Evolutionary conservation across 129 eudicot species (phyloP), one percentile per base, ranked within the genome.

Genomic region (Flaveria sonorensis): DNA sequence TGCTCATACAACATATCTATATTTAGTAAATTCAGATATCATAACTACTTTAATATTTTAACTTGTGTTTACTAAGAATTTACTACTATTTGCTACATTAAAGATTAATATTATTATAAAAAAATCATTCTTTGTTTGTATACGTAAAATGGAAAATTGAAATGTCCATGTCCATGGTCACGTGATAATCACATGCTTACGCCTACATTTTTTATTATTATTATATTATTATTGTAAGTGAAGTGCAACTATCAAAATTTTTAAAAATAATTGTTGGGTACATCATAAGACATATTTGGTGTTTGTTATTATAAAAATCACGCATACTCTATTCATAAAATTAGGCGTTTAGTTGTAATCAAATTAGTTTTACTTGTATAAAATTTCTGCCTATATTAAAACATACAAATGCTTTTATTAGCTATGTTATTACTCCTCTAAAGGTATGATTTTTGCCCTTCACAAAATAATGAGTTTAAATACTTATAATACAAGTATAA

Each of bases 101-200:
- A 11, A 24, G 19, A 23, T 12, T 3, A 26, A 13, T 11, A 32
- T 9, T 32, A 16, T 16, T 32, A 64, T 30, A 6, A 64, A 15
- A n/a, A 16, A 30, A 28, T 1, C n/a, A n/a, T 40, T 1, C 48
- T 2, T 39, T 68, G 39, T 46, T 45, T 70, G 47, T 21, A 74
- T 19, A 23, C 30, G 72, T 63, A 12, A 47, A 64, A 64, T 64
- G 21, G 48, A 23, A 43, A 51, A 61, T 42, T 63, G 36, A 72
- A 40, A 72, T 64, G 78, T 63, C 83, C 9, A 23, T 40, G 56
- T 72, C 78, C 39, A 24, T 63, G 78, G 23, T 72, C 83, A 79
- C 83, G 83, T 79, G 83, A 79, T 2, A 55, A 23, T 72, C 83
- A 79, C 78, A 52, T 79, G 83, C 64, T 47, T 72, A 52, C 73